Conservation (phyloP, 805 yeast genomes). For the Wickerhamomyces hampshirensis region DNA sequence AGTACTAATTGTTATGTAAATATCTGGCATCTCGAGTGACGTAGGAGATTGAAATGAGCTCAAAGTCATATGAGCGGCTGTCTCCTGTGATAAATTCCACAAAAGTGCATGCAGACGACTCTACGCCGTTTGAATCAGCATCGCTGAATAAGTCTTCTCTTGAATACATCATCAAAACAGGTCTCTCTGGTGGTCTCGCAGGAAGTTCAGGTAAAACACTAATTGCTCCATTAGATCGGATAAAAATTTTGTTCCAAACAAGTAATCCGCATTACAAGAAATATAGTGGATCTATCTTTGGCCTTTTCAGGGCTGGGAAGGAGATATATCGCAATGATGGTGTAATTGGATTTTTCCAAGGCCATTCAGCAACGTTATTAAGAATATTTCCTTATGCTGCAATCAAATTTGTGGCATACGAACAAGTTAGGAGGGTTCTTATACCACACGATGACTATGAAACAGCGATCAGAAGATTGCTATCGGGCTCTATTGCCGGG, state of each 20-base stretch:
- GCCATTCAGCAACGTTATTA: conserved; percentile 89
- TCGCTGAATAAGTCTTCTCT: conserved; percentile 59
- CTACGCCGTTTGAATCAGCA: conserved; percentile 16
- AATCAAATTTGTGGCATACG: conserved; percentile 93
- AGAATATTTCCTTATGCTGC: conserved; percentile 97
- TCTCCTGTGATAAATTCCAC: conserved; percentile 16
- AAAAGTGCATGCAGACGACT: conserved; percentile 14
- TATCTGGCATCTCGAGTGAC: too few relatives aligned
- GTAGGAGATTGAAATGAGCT: too few relatives aligned
- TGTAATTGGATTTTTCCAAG: conserved; percentile 77
- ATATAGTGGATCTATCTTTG: conserved; percentile 75
- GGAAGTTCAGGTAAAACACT: conserved; percentile 95
- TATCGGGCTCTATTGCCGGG: conserved; percentile 91
- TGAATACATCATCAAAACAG: conserved; percentile 79
- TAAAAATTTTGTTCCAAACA: conserved; percentile 92
- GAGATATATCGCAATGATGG: conserved; percentile 71
- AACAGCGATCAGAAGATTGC: conserved; percentile 71
- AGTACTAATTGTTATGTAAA: too few relatives aligned
- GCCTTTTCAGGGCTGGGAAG: conserved; percentile 67
- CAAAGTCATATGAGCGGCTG: too few relatives aligned
- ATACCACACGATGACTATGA: conserved; percentile 76
- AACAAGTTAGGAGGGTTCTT: conserved; percentile 75
- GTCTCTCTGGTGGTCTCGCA: conserved; percentile 91
- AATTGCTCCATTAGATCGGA: conserved; percentile 93
- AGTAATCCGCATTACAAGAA: conserved; percentile 82